Percentiles rank a stretch among this genome's conserved stretches.
These are phyloP conservation scores for Tylopilus balloui DNA, from an alignment of 768 basidiomycete species.

Conservation along the genomic window DNA sequence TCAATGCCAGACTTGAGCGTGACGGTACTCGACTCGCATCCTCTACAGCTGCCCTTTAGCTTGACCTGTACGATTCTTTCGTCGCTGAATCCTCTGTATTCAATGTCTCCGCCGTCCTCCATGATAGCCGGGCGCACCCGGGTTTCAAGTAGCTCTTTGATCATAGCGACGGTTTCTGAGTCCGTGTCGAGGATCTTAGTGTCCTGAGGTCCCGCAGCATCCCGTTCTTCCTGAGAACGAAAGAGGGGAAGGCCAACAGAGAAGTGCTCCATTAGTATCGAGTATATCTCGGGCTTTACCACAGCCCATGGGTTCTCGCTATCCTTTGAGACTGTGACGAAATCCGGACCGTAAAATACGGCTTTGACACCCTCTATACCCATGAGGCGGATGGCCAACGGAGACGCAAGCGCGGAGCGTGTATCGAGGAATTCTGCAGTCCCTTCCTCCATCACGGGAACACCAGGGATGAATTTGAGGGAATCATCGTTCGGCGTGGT, in stretches of 20 bases:
- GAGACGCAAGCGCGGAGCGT: conserved; percentile 79
- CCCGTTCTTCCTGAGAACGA: conserved; percentile 73
- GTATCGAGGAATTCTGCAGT: conserved; percentile 94
- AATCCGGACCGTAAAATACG: conserved; percentile 97
- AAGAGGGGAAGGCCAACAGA: conserved; percentile 87
- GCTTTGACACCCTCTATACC: conserved; percentile 86
- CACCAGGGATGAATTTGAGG: conserved; percentile 95
- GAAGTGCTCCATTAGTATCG: conserved; percentile 95
- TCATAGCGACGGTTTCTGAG: conserved; percentile 97
- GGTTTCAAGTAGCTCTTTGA: conserved; percentile 95
- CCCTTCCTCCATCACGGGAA: conserved; percentile 80
- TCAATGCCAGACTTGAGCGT: conserved; percentile 97
- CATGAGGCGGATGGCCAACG: conserved; percentile 92
- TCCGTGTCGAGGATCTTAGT: conserved; percentile 92
- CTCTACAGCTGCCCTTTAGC: conserved; percentile 95
- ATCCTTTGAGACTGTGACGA: conserved; percentile 93
- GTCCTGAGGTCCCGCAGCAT: conserved; percentile 86
- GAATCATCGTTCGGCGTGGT: conserved; percentile 96
- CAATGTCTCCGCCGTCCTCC: conserved; percentile 99
- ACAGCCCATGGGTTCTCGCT: conserved; percentile 82
- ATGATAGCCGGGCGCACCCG: conserved; percentile 94
- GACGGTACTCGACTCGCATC: conserved; percentile 90
- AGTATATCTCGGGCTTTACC: conserved; percentile 95
- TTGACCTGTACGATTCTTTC: conserved; percentile 81
- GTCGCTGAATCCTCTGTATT: conserved; percentile 88